Evolutionary conservation across 192 early-diverging fungal genomes (phyloP).

Genomic region (Gryganskiella cystojenkinii): DNA sequence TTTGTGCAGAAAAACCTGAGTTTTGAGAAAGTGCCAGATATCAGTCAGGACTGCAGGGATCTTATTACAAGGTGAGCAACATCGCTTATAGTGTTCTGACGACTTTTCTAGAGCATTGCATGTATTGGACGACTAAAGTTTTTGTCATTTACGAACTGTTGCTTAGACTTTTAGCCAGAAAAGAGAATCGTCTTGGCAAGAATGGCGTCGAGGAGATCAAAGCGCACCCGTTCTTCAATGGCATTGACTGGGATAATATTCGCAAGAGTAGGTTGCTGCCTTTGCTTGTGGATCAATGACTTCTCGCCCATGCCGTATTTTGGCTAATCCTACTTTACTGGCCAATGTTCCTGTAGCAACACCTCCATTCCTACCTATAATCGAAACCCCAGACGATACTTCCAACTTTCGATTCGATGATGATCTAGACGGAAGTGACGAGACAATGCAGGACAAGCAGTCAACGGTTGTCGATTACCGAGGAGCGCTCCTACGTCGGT

Average conservation of each 20-base stretch:
- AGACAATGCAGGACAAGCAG: conserved; percentile 54
- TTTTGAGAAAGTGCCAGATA: conserved; percentile 62
- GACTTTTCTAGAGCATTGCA: too few relatives aligned
- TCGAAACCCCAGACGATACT: conserved; percentile 89
- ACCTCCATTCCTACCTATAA: conserved; percentile 89
- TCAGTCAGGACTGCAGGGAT: conserved; percentile 61
- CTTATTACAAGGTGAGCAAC: conserved; percentile 59
- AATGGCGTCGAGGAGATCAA: conserved; percentile 70
- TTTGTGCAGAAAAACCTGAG: conserved; percentile 78
- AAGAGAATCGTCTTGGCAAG: conserved; percentile 76
- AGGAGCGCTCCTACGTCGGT: conserved; percentile 62
- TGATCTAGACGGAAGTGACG: conserved; percentile 68
- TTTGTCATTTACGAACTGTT: not conserved
- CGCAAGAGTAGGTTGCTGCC: conserved; percentile 46
- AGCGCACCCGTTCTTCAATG: conserved; percentile 72
- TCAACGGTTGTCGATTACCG: conserved; percentile 57
- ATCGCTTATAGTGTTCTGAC: too few relatives aligned
- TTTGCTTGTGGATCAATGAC: not conserved
- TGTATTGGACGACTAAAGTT: not conserved
- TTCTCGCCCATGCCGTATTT: too few relatives aligned
- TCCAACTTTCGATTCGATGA: conserved; percentile 89
- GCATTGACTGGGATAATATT: conserved; percentile 71
- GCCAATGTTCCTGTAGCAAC: conserved; percentile 28
- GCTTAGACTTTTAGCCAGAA: conserved; percentile 74
- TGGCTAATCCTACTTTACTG: too few relatives aligned